These are phyloP conservation scores for Saturnispora saitoi DNA, from an alignment of 805 yeast species.

Conservation along the genomic window DNA sequence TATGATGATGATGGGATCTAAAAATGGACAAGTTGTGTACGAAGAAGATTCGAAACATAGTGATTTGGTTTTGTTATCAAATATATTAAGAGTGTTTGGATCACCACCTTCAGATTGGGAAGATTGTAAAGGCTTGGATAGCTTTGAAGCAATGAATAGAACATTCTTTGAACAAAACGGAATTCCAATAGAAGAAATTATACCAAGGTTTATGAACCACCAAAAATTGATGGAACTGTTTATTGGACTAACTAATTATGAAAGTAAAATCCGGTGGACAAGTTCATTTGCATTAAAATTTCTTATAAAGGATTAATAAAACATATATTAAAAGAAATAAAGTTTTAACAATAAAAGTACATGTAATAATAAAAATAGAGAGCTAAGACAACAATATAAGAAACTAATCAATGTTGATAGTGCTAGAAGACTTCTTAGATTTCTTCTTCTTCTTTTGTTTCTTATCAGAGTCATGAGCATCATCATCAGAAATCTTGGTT, in stretches of 20 bases:
- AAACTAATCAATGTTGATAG: neutral
- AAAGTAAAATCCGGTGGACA: conserved; percentile 27
- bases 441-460: conserved; percentile 44
- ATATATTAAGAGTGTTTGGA: conserved; percentile 52
- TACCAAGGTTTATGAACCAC: conserved; percentile 27
- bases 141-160: conserved; percentile 28
- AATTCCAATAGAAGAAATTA: conserved; percentile 18
- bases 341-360: conserved; percentile 1
- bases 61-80: conserved; percentile 51
- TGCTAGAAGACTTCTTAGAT: conserved; percentile 27
- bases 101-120: conserved; percentile 48
- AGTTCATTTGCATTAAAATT: conserved; percentile 22
- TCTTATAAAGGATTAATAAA: neutral
- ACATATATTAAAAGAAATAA: neutral
- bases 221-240: conserved; percentile 26
- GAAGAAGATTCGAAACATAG: conserved; percentile 34
- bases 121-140: conserved; percentile 31
- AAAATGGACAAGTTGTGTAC: conserved; percentile 31
- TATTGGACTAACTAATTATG: conserved; percentile 36
- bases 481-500: conserved; percentile 3
- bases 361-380: neutral
- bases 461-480: conserved; percentile 3
- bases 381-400: neutral
- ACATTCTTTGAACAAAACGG: conserved; percentile 21
- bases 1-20: conserved; percentile 42